Percentiles rank a stretch among this genome's conserved stretches.
Evolutionary conservation across 345 rosid genomes (phyloP).

Genomic region (Lenwebbia sp.): DNA sequence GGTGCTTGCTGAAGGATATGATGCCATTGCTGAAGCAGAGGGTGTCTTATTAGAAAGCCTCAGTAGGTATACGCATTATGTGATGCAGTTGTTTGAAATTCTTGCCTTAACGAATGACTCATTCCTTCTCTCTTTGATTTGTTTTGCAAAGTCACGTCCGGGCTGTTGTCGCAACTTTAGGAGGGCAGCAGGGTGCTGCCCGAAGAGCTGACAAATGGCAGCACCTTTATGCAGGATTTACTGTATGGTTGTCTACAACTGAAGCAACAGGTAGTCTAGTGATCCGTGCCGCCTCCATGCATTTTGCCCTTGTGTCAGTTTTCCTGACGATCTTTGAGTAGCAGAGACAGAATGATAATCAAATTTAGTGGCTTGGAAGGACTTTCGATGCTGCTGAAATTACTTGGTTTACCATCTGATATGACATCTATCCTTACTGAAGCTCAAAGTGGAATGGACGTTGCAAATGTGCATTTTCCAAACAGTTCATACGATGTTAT

Average conservation of each 20-base stretch:
- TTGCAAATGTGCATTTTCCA: neutral
- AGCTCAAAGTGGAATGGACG: neutral
- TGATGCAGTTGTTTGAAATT: neutral
- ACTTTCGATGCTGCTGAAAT: neutral
- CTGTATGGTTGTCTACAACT: conserved; percentile 76
- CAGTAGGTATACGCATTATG: conserved; percentile 42
- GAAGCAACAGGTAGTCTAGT: conserved; percentile 53
- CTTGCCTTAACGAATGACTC: neutral
- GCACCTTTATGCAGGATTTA: conserved; percentile 80
- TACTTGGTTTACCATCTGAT: neutral
- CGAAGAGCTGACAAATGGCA: conserved; percentile 52
- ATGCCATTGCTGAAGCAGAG: conserved; percentile 62
- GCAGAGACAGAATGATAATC: neutral
- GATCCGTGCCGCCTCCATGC: neutral
- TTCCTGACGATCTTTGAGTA: neutral
- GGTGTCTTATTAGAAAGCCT: conserved; percentile 57
- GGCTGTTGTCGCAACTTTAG: conserved; percentile 78
- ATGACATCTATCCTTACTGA: neutral
- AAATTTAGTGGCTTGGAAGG: neutral
- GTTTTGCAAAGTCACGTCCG: conserved; percentile 65
- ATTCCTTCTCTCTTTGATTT: neutral
- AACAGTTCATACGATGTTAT: neutral
- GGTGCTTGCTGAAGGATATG: conserved; percentile 60
- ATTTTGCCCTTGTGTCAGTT: neutral
- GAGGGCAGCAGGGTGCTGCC: conserved; percentile 73